Conservation (phyloP, 2,329 filamentous ascomycete species). For the Penicillium rolfsii region DNA sequence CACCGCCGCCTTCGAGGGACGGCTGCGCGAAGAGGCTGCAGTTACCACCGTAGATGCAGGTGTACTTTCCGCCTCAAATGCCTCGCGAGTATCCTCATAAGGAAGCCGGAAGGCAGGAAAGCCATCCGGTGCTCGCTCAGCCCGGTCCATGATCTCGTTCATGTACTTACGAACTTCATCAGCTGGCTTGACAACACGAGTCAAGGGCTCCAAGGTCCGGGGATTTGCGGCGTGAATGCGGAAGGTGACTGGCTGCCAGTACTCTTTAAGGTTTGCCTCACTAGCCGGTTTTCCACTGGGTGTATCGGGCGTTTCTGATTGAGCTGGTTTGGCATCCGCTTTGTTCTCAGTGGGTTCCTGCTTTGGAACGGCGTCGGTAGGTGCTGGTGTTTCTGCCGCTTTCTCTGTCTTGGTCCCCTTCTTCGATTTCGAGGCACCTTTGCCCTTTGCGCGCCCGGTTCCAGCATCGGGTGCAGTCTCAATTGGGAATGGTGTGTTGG, state of each 20-base stretch:
- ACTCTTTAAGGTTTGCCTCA: conserved; percentile 45
- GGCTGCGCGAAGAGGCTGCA: conserved; percentile 24
- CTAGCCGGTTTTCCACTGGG: conserved; percentile 17
- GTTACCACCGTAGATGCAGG: conserved; percentile 22
- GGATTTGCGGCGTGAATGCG: conserved; percentile 58
- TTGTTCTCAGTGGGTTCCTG: conserved; percentile 21
- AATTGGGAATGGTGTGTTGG: conserved; percentile 44
- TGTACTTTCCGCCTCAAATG: conserved; percentile 33
- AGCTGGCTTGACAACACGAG: conserved; percentile 58
- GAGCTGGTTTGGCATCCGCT: conserved; percentile 13
- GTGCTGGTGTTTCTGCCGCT: conserved; percentile 16
- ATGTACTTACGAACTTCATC: conserved; percentile 59
- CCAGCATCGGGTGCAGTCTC: conserved; percentile 37
- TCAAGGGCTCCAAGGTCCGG: conserved; percentile 58
- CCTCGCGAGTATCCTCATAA: conserved; percentile 40
- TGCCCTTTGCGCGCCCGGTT: conserved; percentile 33
- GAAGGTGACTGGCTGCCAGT: conserved; percentile 60
- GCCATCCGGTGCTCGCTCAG: conserved; percentile 58
- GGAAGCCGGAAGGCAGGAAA: conserved; percentile 62
- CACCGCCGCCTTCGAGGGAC: conserved; percentile 27
- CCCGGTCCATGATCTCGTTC: conserved; percentile 61
- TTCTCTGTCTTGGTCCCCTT: conserved; percentile 38
- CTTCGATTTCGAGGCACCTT: conserved; percentile 43
- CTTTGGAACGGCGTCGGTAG: conserved; percentile 28
- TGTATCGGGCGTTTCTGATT: conserved; percentile 15